Conservation (phyloP, 768 basidiomycete genomes). For the Artomyces pyxidatus region DNA sequence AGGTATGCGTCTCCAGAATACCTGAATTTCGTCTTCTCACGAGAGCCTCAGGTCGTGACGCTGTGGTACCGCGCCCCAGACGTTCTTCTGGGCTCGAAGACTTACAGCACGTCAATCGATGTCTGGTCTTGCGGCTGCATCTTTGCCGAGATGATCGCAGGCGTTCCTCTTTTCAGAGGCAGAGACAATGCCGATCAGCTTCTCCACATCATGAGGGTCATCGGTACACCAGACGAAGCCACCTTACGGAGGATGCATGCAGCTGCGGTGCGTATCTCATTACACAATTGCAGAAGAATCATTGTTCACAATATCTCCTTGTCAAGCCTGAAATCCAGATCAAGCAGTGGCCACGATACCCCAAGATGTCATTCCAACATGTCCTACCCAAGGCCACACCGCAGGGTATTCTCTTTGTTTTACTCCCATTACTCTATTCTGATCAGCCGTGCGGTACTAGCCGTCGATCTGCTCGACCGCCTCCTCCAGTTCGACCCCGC, state of each 20-base stretch:
- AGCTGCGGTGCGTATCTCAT: slow-evolving; percentile 61
- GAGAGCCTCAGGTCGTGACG: slow-evolving; percentile 74
- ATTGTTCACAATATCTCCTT: slow-evolving; percentile 8
- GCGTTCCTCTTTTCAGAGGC: slow-evolving; percentile 93
- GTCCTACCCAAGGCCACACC: slow-evolving; percentile 81
- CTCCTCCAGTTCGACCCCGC: slow-evolving; percentile 94
- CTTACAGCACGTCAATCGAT: slow-evolving; percentile 98
- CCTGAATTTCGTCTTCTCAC: slow-evolving; percentile 4
- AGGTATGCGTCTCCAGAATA: slow-evolving; percentile 38
- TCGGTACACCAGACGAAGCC: slow-evolving; percentile 89
- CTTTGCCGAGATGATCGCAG: slow-evolving; percentile 99
- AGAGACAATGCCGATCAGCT: slow-evolving; percentile 96
- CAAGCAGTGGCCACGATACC: slow-evolving; percentile 82
- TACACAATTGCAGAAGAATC: neutral
- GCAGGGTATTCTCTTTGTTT: slow-evolving; percentile 43
- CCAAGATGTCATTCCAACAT: slow-evolving; percentile 73
- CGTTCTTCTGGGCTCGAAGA: slow-evolving; percentile 91
- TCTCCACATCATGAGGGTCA: slow-evolving; percentile 94
- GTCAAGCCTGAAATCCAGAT: slow-evolving; percentile 76
- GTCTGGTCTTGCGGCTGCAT: slow-evolving; percentile 99
- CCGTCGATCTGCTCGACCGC: slow-evolving; percentile 88
- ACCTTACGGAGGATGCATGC: slow-evolving; percentile 81
- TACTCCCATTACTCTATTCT: neutral
- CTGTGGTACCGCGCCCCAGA: slow-evolving; percentile 99
- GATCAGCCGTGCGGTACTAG: slow-evolving; percentile 26